Conservation (phyloP, 164 flowering plant genomes). For the Magnolia changhungtana region DNA sequence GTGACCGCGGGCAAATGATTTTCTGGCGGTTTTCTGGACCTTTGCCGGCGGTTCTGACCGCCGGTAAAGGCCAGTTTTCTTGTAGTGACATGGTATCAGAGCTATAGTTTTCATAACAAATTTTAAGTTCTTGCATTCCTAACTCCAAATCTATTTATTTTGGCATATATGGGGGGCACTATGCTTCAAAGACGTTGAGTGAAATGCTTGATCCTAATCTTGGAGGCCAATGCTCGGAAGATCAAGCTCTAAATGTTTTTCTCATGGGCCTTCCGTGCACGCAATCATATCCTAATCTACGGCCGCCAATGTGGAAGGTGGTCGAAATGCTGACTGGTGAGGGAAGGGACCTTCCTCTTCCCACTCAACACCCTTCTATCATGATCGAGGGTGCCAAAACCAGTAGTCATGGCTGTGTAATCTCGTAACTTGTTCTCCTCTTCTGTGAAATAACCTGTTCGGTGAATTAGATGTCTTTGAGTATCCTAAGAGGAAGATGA, state of each 20-base stretch:
- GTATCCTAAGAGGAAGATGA: constrained; percentile 16
- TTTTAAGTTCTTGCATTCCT: background rate
- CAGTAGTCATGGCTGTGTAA: background rate
- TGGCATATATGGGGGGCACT: constrained; percentile 12
- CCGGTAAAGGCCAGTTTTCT: too few relatives aligned
- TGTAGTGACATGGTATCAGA: background rate
- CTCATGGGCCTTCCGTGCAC: constrained; percentile 14
- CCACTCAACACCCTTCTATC: constrained; percentile 16
- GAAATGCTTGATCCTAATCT: constrained; percentile 14
- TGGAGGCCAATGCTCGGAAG: constrained; percentile 13
- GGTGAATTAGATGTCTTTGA: constrained; percentile 16
- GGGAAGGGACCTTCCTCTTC: constrained; percentile 10
- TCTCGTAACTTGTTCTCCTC: constrained; percentile 4
- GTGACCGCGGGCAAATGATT: too few relatives aligned
- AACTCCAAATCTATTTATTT: background rate
- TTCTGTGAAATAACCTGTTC: constrained; percentile 5
- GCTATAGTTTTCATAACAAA: background rate
- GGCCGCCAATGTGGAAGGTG: constrained; percentile 18
- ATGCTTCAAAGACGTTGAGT: constrained; percentile 6
- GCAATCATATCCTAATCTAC: constrained; percentile 13
- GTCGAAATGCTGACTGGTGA: constrained; percentile 12
- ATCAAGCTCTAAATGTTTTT: constrained; percentile 11
- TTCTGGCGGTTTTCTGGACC: too few relatives aligned
- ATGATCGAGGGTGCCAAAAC: constrained; percentile 3
- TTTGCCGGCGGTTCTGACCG: too few relatives aligned